These are phyloP conservation scores for Xylaria nigripes DNA, from an alignment of 495 filamentous ascomycete species.

Conservation along the genomic window DNA sequence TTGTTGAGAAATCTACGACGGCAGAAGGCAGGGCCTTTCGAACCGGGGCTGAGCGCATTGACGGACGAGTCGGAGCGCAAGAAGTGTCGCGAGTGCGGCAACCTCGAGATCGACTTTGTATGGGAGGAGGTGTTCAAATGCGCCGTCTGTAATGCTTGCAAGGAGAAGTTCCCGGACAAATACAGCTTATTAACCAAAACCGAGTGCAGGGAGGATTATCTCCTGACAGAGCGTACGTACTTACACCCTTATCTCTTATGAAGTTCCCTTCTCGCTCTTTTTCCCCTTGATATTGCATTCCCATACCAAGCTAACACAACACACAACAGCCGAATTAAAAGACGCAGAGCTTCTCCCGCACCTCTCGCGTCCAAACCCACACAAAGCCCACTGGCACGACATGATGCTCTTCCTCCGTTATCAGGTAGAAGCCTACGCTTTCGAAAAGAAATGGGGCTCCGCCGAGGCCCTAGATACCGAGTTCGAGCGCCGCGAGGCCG, in stretches of 20 bases:
- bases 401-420: conserved; percentile 96
- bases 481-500: conserved; percentile 68
- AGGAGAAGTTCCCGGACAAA: conserved; percentile 81
- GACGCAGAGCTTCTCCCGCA: conserved; percentile 82
- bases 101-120: conserved; percentile 84
- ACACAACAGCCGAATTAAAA: conserved; percentile 60
- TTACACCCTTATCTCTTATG: background rate
- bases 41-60: conserved; percentile 71
- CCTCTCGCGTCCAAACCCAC: conserved; percentile 83
- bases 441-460: conserved; percentile 76
- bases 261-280: no score
- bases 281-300: background rate
- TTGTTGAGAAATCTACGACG: conserved; percentile 57
- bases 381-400: conserved; percentile 92
- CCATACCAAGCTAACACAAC: background rate
- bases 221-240: conserved; percentile 79
- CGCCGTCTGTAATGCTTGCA: conserved; percentile 30
- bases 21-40: conserved; percentile 72
- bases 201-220: conserved; percentile 89
- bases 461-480: conserved; percentile 79
- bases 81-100: conserved; percentile 73
- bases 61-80: conserved; percentile 55
- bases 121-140: conserved; percentile 62
- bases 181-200: conserved; percentile 95
- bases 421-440: conserved; percentile 89